Percentiles rank a stretch among this genome's conserved stretches.
phyloP scores from a whole-genome alignment of 495 filamentous ascomycete species.

The Tuber calosporum region DNA sequence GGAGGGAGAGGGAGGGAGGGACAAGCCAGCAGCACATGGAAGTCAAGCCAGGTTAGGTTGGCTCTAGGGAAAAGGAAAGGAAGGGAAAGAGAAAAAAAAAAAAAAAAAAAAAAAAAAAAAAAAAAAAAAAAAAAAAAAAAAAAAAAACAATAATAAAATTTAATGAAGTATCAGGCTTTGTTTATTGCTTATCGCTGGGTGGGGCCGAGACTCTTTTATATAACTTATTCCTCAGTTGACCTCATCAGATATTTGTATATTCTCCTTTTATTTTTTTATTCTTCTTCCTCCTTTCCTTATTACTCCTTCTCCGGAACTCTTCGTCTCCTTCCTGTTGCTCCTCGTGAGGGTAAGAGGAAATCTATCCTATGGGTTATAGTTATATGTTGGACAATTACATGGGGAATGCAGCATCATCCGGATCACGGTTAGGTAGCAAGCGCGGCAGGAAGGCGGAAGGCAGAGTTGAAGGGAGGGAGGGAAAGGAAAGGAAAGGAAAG shows the following conservation, averaged over 20 bases:
- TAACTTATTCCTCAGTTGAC: constrained; percentile 1
- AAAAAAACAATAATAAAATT: constrained; percentile 1
- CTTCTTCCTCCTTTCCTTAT: background rate
- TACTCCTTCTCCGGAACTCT: background rate
- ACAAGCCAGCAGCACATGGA: constrained; percentile 18
- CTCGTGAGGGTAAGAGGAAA: background rate
- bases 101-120: background rate
- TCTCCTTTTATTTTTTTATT: background rate
- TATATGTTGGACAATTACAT: constrained; percentile 4
- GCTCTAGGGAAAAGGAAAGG: constrained; percentile 5
- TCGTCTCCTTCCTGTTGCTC: background rate
- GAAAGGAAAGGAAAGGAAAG: background rate
- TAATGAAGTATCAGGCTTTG: background rate
- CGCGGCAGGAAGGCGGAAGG: background rate
- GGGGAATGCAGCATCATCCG: background rate
- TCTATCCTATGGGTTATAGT: constrained; percentile 1
- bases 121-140: constrained; percentile 4
- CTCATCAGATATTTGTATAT: background rate
- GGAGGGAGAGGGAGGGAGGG: background rate
- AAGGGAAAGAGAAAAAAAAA: too few relatives aligned
- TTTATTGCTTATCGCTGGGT: constrained; percentile 4
- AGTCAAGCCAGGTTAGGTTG: background rate
- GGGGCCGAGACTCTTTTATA: constrained; percentile 3
- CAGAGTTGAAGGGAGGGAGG: constrained; percentile 1
- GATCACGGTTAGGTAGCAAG: constrained; percentile 1